Conservation (phyloP, 305 asterid species). For the Fraxinus ornus region DNA sequence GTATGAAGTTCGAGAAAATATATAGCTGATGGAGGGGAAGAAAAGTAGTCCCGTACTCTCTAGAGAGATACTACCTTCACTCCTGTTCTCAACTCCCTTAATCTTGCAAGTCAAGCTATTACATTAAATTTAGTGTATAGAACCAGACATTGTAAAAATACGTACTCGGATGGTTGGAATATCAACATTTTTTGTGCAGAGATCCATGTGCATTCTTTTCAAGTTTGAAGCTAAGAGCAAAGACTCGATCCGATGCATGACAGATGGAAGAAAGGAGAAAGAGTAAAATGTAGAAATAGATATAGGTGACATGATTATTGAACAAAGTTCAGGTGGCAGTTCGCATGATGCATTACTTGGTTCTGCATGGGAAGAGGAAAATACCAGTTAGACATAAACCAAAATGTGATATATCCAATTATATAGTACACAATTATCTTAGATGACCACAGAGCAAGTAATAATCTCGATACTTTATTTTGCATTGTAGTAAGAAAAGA, state of each 20-base stretch:
- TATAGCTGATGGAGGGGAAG: neutral
- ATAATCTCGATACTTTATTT: neutral
- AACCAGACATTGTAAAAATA: neutral
- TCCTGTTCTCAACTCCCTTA: neutral
- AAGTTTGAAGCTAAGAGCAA: slow-evolving; percentile 60
- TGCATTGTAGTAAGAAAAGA: neutral
- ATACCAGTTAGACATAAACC: slow-evolving; percentile 4
- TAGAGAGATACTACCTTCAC: neutral
- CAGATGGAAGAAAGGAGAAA: slow-evolving; percentile 61
- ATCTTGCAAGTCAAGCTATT: neutral
- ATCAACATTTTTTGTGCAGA: slow-evolving; percentile 38
- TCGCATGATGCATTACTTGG: slow-evolving; percentile 42
- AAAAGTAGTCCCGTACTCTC: neutral
- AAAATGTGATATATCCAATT: neutral
- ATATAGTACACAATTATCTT: neutral
- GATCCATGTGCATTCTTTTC: slow-evolving; percentile 45
- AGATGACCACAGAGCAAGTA: neutral
- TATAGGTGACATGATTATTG: slow-evolving; percentile 60
- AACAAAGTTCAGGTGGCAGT: slow-evolving; percentile 82
- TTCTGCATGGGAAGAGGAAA: slow-evolving; percentile 37
- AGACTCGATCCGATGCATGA: slow-evolving; percentile 78
- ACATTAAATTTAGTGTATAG: neutral
- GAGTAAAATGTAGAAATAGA: slow-evolving; percentile 56
- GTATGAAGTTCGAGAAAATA: neutral
- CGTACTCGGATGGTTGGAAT: slow-evolving; percentile 61